phyloP scores from a whole-genome alignment of 2,329 filamentous ascomycete species.

The Fusarium sp. region DNA sequence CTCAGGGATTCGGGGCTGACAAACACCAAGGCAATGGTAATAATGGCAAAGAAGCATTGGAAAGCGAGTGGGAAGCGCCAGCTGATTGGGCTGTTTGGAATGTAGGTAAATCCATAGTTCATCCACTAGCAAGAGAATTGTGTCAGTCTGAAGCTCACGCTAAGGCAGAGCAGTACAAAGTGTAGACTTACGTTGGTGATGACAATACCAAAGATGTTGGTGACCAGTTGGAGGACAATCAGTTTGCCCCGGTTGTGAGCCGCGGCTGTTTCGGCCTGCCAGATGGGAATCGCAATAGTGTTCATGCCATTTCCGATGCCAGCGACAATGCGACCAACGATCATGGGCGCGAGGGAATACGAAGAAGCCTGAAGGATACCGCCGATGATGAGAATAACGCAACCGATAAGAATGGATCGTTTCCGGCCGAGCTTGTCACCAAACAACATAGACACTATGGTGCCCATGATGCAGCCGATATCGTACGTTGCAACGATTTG shows the following conservation, averaged over 20 bases:
- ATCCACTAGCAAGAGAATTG: conserved; percentile 47
- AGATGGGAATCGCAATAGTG: neutral
- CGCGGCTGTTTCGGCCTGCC: neutral
- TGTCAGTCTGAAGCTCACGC: no score
- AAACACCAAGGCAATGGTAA: neutral
- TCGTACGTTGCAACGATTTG: neutral
- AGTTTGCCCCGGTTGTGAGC: conserved; percentile 2
- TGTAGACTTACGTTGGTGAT: conserved; percentile 42
- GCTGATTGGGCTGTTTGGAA: conserved; percentile 46
- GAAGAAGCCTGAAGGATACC: neutral
- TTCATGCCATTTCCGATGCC: neutral
- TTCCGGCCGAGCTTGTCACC: neutral
- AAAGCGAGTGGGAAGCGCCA: conserved; percentile 28
- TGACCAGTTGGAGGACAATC: conserved; percentile 17
- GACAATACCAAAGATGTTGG: conserved; percentile 49
- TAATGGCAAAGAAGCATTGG: neutral
- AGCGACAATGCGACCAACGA: neutral
- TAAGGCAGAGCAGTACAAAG: no score
- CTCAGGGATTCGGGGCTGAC: neutral
- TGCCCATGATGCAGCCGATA: neutral
- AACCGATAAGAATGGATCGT: neutral
- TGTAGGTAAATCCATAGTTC: conserved; percentile 53
- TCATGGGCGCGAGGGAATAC: neutral
- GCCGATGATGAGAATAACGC: neutral
- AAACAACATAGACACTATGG: neutral